Conservation (phyloP, 345 rosid genomes). For the Streptanthus diversifolius region DNA sequence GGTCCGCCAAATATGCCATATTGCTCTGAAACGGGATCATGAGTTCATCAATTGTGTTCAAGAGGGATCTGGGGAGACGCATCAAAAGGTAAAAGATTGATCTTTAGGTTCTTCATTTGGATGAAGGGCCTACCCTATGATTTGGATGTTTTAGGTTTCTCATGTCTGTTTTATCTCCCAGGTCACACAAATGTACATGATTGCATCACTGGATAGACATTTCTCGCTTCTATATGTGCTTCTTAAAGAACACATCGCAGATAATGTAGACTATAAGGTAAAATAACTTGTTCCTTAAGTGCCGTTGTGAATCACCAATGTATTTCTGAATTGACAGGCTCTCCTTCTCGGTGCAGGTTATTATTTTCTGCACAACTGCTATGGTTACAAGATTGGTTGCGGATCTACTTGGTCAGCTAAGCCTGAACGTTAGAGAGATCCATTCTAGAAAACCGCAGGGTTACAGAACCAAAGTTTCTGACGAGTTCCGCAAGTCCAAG, state of each 20-base stretch:
- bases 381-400: constrained; percentile 89
- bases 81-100: constrained; percentile 60
- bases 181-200: constrained; percentile 78
- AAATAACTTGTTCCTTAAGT: background rate
- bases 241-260: constrained; percentile 85
- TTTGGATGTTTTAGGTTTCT: background rate
- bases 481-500: constrained; percentile 94
- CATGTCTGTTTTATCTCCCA: constrained; percentile 39
- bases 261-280: constrained; percentile 86
- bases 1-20: constrained; percentile 92
- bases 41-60: constrained; percentile 84
- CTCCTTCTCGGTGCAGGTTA: constrained; percentile 48
- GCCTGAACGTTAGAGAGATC: constrained; percentile 85
- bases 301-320: background rate
- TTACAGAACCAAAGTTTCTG: constrained; percentile 89
- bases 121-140: constrained; percentile 3
- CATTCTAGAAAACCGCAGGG: constrained; percentile 96
- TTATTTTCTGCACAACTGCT: constrained; percentile 97
- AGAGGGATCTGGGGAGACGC: constrained; percentile 93
- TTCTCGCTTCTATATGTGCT: constrained; percentile 64
- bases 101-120: background rate
- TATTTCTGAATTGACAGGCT: background rate
- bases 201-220: constrained; percentile 76
- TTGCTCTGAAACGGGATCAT: constrained; percentile 86
- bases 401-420: constrained; percentile 64